Evolutionary conservation across 2,329 filamentous ascomycete genomes (phyloP).

Genomic region (Pseudonectria foliicola): DNA sequence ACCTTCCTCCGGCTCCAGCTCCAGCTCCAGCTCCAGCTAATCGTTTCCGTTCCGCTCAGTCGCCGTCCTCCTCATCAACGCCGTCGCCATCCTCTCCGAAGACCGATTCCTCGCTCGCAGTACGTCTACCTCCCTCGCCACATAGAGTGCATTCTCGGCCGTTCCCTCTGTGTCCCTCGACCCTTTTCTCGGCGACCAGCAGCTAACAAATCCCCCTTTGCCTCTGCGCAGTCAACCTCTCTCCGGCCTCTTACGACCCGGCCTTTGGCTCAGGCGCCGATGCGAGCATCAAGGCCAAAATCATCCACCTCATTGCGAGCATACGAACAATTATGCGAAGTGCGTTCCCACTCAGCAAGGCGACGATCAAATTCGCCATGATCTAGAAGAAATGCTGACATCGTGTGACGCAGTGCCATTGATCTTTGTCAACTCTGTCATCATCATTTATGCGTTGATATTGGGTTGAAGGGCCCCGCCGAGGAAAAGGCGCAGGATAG

Average conservation of each 20-base stretch:
- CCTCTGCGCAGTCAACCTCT: slow-evolving; percentile 61
- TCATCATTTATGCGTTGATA: slow-evolving; percentile 76
- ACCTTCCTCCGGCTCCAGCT: background rate
- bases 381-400: background rate
- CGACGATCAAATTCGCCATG: background rate
- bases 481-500: slow-evolving; percentile 2
- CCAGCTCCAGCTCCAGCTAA: too few species aligned
- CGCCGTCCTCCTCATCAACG: slow-evolving; percentile 82
- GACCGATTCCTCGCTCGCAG: slow-evolving; percentile 79
- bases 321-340: slow-evolving; percentile 89
- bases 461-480: slow-evolving; percentile 48
- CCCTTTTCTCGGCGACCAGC: background rate
- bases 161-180: background rate
- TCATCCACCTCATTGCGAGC: slow-evolving; percentile 83
- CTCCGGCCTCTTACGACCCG: slow-evolving; percentile 59
- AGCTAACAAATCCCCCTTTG: slow-evolving; percentile 6
- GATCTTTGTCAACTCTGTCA: slow-evolving; percentile 73
- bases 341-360: slow-evolving; percentile 30
- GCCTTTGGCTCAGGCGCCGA: slow-evolving; percentile 69
- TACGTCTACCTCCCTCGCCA: slow-evolving; percentile 22
- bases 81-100: slow-evolving; percentile 88
- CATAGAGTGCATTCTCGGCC: too few species aligned
- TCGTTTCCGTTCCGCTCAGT: slow-evolving; percentile 33
- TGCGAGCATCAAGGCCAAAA: slow-evolving; percentile 75
- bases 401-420: slow-evolving; percentile 59